These are phyloP conservation scores for Erythrobasidium hasegawianum DNA, from an alignment of 1,284 basidiomycete genomes.

Conservation along the genomic window DNA sequence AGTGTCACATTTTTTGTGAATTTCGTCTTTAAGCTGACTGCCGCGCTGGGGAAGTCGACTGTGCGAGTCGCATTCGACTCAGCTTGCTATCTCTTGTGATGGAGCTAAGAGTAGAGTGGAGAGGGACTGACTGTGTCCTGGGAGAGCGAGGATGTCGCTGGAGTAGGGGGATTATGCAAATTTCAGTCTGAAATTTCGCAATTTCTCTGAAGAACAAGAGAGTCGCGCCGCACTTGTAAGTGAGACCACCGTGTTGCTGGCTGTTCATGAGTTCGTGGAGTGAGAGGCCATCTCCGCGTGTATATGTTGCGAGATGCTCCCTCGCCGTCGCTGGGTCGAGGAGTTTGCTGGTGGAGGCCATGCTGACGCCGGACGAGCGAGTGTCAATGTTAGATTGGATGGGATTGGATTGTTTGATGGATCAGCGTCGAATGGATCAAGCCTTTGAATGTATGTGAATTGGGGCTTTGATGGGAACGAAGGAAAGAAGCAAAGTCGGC, in stretches of 20 bases:
- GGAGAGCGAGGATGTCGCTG: constrained; percentile 76
- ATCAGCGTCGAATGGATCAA: too few relatives aligned
- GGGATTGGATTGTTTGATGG: too few relatives aligned
- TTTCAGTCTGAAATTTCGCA: neutral
- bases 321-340: constrained; percentile 55
- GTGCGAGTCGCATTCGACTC: too few relatives aligned
- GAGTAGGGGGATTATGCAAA: neutral
- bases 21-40: constrained; percentile 76
- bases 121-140: neutral
- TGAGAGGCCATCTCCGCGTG: constrained; percentile 74
- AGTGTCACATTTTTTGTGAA: constrained; percentile 86
- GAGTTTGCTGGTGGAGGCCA: neutral
- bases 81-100: too few relatives aligned
- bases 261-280: constrained; percentile 88
- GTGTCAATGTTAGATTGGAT: too few relatives aligned
- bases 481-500: too few relatives aligned
- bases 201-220: neutral
- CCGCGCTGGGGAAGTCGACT: constrained; percentile 78
- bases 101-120: too few relatives aligned
- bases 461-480: too few relatives aligned
- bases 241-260: constrained; percentile 80
- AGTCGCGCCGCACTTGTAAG: constrained; percentile 63
- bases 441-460: too few relatives aligned
- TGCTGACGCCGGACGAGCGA: too few relatives aligned
- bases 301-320: constrained; percentile 69